Evolutionary conservation across 495 filamentous ascomycete species (phyloP), one percentile per base, ranked within the genome.

Genomic region (Podospora pseudopauciseta): DNA sequence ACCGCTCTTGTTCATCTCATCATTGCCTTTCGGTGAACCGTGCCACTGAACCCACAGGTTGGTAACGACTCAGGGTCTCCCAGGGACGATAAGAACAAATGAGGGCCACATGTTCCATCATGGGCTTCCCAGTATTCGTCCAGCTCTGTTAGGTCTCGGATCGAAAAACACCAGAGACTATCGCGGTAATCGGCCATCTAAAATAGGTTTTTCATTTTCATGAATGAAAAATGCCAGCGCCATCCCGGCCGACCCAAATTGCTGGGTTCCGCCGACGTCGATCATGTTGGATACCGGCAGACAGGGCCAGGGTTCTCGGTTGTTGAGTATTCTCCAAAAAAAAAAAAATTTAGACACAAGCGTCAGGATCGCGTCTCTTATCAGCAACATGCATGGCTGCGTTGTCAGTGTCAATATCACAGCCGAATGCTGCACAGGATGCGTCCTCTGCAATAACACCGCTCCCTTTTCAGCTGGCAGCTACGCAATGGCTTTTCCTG

Each of bases 351-450:
- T 49, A 49, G 39, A 16, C 2, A 0, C 4, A 32, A 49, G 39
- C 9, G 13, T 49, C 55, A 20, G 55, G 55, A 2, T 58, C 54
- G 9, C 18, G 20, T 20, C 7, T 58, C n/a, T 58, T 49, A 49
- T 49, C 39, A 16, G 39, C 39, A 49, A 49, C 39, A 49, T 58
- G 55, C 55, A 58, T n/a, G 19, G 55, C 4, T 58, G 55, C 55
- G 55, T 58, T 58, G 55, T 58, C 23, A 19, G 11, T 58, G n/a
- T 58, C 11, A 13, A 58, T 58, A 58, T 58, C 55, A 49, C 39
- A 49, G 39, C 39, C 6, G 39, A 49, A 49, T 16, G 39, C 39
- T 49, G 39, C 39, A 49, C 39, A 49, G 30, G 7, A 32, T 32
- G 30, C 30, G 30, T 7, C 30, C 30, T 32, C 30, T 32, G 30